A percentile compares a stretch with the other conserved stretches of the same genome.
phyloP scores from a whole-genome alignment of 306 rosid genomes.

The Styphnolobium japonicum region DNA sequence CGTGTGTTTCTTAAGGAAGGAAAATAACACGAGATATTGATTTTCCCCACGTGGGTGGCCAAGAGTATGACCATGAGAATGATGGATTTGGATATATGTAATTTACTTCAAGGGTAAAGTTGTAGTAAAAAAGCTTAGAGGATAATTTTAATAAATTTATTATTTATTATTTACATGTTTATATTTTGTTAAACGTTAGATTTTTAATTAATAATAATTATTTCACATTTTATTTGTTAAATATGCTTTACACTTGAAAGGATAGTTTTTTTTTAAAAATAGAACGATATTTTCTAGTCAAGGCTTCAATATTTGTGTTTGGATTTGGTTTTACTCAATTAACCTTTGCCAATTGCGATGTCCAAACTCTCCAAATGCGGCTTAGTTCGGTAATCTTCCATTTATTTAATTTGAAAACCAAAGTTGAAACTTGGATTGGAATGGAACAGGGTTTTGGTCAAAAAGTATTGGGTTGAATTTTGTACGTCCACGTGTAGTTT shows the following conservation, averaged over 20 bases:
- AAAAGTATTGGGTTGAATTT: background rate
- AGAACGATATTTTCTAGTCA: background rate
- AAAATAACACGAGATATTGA: background rate
- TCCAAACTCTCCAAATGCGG: background rate
- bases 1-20: background rate
- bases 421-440: background rate
- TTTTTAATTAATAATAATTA: too few species aligned
- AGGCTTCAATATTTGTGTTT: background rate
- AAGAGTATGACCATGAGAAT: background rate
- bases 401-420: background rate
- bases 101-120: background rate
- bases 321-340: background rate
- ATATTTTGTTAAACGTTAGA: too few species aligned
- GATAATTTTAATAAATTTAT: too few species aligned
- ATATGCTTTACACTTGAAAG: too few species aligned
- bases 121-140: too few species aligned
- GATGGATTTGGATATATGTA: background rate
- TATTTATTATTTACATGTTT: too few species aligned
- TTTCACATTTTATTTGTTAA: too few species aligned
- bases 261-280: too few species aligned
- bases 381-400: background rate
- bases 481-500: background rate
- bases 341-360: too few species aligned
- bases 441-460: background rate
- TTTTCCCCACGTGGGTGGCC: constrained; percentile 10